These are phyloP conservation scores for Cryptococcus neoformans DNA, from an alignment of 1,284 basidiomycete genomes.

Conservation along the genomic window DNA sequence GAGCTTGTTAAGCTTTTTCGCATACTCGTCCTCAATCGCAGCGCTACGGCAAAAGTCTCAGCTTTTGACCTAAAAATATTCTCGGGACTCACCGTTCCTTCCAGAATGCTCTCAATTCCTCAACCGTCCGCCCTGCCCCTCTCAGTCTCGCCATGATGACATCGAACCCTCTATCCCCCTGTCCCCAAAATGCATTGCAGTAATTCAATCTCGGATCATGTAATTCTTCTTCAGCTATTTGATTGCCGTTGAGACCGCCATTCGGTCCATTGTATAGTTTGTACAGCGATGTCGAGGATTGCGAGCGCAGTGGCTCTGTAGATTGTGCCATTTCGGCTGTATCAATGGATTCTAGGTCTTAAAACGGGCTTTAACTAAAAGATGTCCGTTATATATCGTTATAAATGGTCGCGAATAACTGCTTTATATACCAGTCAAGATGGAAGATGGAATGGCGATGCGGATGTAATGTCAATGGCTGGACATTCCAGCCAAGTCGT, in stretches of 20 bases:
- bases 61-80: neutral
- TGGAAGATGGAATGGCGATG: no score
- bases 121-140: conserved; percentile 77
- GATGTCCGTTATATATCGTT: no score
- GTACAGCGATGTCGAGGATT: conserved; percentile 46
- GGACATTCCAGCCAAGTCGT: no score
- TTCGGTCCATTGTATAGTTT: conserved; percentile 38
- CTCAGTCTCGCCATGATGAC: conserved; percentile 85
- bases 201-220: conserved; percentile 62
- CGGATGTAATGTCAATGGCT: no score
- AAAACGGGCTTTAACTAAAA: no score
- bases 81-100: conserved; percentile 69
- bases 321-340: conserved; percentile 5
- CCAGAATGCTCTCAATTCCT: conserved; percentile 82
- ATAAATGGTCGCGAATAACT: no score
- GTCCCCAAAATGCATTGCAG: conserved; percentile 96
- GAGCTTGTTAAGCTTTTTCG: conserved; percentile 79
- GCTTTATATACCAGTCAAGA: no score
- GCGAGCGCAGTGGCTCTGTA: conserved; percentile 36
- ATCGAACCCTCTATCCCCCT: conserved; percentile 81
- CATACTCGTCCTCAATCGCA: conserved; percentile 86
- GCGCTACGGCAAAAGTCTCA: conserved; percentile 22
- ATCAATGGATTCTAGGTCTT: no score
- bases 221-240: conserved; percentile 24
- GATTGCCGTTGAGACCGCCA: conserved; percentile 3